These are phyloP conservation scores for Ceratobasidium theobromae DNA, from an alignment of 1,284 basidiomycete species.

Conservation along the genomic window DNA sequence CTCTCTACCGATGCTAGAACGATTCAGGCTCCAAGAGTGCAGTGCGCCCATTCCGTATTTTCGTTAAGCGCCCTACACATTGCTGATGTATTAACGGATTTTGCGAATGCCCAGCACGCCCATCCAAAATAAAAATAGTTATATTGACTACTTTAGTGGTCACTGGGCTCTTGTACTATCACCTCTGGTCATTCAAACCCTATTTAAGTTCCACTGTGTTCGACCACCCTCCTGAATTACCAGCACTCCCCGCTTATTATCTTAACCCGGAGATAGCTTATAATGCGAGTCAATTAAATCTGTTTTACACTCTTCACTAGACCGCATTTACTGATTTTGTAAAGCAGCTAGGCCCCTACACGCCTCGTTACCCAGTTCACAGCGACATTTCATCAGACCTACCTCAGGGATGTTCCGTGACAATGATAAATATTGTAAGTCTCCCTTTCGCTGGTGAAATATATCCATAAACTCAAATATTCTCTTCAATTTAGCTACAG, in stretches of 20 bases:
- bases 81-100: too few relatives aligned
- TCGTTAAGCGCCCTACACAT: not conserved
- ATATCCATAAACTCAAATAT: constrained; percentile 48
- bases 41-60: too few relatives aligned
- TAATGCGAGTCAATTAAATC: constrained; percentile 12
- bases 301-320: too few relatives aligned
- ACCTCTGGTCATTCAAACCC: not conserved
- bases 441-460: not conserved
- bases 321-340: not conserved
- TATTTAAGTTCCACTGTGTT: not conserved
- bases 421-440: constrained; percentile 67
- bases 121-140: not conserved
- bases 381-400: constrained; percentile 7
- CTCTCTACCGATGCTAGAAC: not conserved
- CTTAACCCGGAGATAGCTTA: constrained; percentile 9
- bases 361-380: constrained; percentile 30
- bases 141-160: constrained; percentile 1
- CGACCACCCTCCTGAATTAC: not conserved
- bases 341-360: constrained; percentile 33
- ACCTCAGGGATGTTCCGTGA: constrained; percentile 50
- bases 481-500: constrained; percentile 62
- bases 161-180: not conserved
- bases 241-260: not conserved
- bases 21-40: not conserved
- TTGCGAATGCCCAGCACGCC: not conserved